Evolutionary conservation across 352 stramenopile species (phyloP).

Genomic region (Phytophthora boehmeriae): DNA sequence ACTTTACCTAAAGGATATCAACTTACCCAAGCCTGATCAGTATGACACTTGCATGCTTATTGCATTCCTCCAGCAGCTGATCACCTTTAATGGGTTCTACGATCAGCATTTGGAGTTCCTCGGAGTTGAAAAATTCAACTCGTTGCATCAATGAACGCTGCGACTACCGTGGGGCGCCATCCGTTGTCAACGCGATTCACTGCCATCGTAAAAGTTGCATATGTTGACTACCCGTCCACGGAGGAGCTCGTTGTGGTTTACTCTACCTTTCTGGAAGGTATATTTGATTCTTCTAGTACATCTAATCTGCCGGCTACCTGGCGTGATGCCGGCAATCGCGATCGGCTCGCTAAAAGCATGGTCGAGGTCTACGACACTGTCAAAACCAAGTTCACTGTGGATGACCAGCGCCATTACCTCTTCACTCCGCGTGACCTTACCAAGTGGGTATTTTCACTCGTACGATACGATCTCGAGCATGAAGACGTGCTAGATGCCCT

Average conservation of each 20-base stretch:
- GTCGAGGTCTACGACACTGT: slow-evolving; percentile 92
- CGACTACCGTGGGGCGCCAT: slow-evolving; percentile 92
- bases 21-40: slow-evolving; percentile 93
- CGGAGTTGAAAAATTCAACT: slow-evolving; percentile 93
- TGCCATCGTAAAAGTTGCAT: slow-evolving; percentile 92
- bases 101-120: slow-evolving; percentile 95
- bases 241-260: slow-evolving; percentile 92
- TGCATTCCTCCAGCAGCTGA: slow-evolving; percentile 95
- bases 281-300: slow-evolving; percentile 56
- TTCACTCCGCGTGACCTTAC: slow-evolving; percentile 94
- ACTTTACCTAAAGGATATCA: slow-evolving; percentile 97
- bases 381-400: slow-evolving; percentile 91
- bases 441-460: slow-evolving; percentile 89
- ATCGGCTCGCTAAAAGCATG: slow-evolving; percentile 87
- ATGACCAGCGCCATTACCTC: slow-evolving; percentile 95
- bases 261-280: slow-evolving; percentile 85
- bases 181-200: slow-evolving; percentile 94
- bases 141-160: slow-evolving; percentile 94
- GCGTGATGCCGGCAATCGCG: slow-evolving; percentile 60
- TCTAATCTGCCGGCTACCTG: slow-evolving; percentile 50
- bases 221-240: slow-evolving; percentile 92
- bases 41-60: slow-evolving; percentile 98
- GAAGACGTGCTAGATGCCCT: slow-evolving; percentile 93
- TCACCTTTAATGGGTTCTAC: slow-evolving; percentile 97
- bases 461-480: slow-evolving; percentile 89